Evolutionary conservation across 148 eudicot species (phyloP), one percentile per base, ranked within the genome.

Genomic region (Simmondsia chinensis): DNA sequence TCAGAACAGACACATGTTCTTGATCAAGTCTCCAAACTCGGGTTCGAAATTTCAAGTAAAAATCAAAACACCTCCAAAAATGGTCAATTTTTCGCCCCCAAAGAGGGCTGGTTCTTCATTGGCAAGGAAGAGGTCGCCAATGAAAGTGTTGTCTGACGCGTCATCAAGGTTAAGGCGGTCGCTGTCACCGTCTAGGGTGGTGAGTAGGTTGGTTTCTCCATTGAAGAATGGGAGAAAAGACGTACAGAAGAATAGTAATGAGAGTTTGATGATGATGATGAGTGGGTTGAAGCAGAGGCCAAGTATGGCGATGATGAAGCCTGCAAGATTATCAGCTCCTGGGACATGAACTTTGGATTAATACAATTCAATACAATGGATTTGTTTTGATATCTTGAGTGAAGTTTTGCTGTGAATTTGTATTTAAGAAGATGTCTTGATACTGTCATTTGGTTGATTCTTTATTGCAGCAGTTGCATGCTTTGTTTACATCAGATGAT

Each of bases 101-200:
- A n/a, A n/a, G n/a, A n/a, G n/a, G n/a, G n/a, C n/a, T n/a, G n/a
- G n/a, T n/a, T n/a, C n/a, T n/a, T 9, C 25, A 22, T 3, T 6
- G 30, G 37, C 3, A 12, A 42, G 38, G 40, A 54, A 15, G 46
- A 62, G 55, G 9, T 60, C 74, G 16, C 64, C 74, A 4, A 48
- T 60, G 3, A 70, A 47, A 30, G 18, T 20, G 25, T 33, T 51
- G 23, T 29, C 43, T 7, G 56, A 67, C 6, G 43, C 70, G 17
- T 72, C 70, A 1, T 62, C 64, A 0, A 80, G 54, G 33, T 9
- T 75, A 41, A 48, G 89, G 9, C 70, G 96, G 46, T 87, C 96
- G 2, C 65, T 87, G 11, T 87, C 94, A 1, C 88, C 94, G 18
- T 80, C 94, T 2, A 76, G 94, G 51, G 33, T 87, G 55, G 96